Evolutionary conservation across 2,329 filamentous ascomycete species (phyloP), one percentile per base, ranked within the genome.

Genomic region (Colletotrichum liriopes): DNA sequence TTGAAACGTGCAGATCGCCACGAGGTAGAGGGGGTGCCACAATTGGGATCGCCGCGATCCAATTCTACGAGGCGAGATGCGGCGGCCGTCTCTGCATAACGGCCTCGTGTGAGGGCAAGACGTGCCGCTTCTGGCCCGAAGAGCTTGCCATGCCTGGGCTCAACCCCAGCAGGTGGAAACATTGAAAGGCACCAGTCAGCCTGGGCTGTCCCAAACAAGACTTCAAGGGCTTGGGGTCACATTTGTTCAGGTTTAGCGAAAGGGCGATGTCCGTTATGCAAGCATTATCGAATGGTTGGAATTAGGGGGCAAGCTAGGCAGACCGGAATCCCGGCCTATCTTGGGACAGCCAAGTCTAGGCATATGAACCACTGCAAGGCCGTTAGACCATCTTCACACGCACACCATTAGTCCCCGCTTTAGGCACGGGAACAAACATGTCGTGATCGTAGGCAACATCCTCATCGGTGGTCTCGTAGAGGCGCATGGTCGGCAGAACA

Each of bases 361-460:
- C 35, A 41, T 63, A 32, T 7, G 23, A n/a, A 7, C 26, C 23
- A 39, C 11, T 52, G 26, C 20, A 45, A 29, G 11, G 18, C 39
- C 41, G 14, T 43, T 43, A 65, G 26, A 60, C 45, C 12, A 72
- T 39, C 32, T 54, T 70, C n/a, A 70, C 70, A 47, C 70, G 60
- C 37, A 72, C 70, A 35, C 70, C 70, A 6, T 54, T 69, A 5
- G 65, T 69, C 8, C 67, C 67, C 37, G 67, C 37, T n/a, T 68
- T 71, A 2, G 75, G 74, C 59, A 74, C 64, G 5, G 78, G 75
- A 2, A 78, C 59, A 11, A 80, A 65, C 75, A 77, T 74, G 63
- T 80, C 78, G 45, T 79, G 75, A 37, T 80, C 77, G 63, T 80
- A 80, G 5, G 64, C 65, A 20, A 81, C 62, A 55, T 81, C 79